Percentiles rank a stretch among this genome's conserved stretches.
Evolutionary conservation across 306 rosid genomes (phyloP).

Genomic region (Corylus avellana): DNA sequence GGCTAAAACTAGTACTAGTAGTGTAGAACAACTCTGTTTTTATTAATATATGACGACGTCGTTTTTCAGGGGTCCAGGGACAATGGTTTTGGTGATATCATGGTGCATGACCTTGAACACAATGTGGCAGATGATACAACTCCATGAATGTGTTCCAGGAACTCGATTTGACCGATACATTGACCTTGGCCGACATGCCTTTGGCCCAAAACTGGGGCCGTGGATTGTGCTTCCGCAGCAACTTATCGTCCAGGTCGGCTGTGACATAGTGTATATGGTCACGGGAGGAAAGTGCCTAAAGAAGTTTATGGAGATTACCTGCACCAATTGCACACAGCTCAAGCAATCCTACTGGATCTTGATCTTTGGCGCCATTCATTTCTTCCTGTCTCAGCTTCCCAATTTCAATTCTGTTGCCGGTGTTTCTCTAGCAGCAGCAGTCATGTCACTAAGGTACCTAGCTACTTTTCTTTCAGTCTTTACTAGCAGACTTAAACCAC

Average conservation of each 20-base stretch:
- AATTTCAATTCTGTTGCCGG: constrained; percentile 91
- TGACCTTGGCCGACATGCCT: constrained; percentile 87
- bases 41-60: background rate
- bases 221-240: constrained; percentile 95
- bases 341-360: constrained; percentile 84
- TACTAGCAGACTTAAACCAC: background rate
- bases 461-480: background rate
- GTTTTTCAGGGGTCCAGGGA: constrained; percentile 84
- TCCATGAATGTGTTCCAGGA: constrained; percentile 91
- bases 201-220: constrained; percentile 79
- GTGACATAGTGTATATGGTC: constrained; percentile 89
- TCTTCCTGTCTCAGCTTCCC: constrained; percentile 94
- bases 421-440: constrained; percentile 91
- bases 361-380: constrained; percentile 79
- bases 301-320: constrained; percentile 89
- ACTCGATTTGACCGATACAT: constrained; percentile 78
- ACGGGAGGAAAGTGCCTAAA: constrained; percentile 87
- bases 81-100: constrained; percentile 52
- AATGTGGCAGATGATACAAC: constrained; percentile 96
- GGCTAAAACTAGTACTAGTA: too few species aligned
- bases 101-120: constrained; percentile 90
- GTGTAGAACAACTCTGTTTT: background rate
- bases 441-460: constrained; percentile 78
- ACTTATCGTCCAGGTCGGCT: constrained; percentile 87
- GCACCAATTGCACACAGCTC: constrained; percentile 67